Evolutionary conservation across 441 rosid species (phyloP), one percentile per base, ranked within the genome.

Genomic region (Erodium texanum): DNA sequence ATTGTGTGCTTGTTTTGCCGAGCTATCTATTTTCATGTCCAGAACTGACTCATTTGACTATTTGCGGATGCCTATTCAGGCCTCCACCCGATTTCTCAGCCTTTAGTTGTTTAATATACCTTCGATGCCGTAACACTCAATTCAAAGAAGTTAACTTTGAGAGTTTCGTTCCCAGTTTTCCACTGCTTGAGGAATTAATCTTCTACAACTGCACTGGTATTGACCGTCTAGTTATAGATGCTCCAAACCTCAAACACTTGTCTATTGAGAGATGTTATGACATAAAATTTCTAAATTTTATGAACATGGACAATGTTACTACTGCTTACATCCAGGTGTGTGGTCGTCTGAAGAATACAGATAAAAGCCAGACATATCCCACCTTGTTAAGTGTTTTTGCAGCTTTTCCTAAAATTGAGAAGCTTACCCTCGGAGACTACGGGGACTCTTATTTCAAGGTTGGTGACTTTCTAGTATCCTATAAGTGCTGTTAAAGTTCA

Each of bases 361-460:
- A 18, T 2, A 22, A 18, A 52, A 52, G 22, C 22, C 59, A 52
- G 59, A 52, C 9, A 16, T 5, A 10, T 41, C 48, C 48, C 0
- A 41, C 48, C 48, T 5, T 52, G 59, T 16, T 16, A n/a, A 16
- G 59, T 52, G 20, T 52, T 52, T n/a, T 52, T 10, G 16, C 20
- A 4, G 20, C 59, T 52, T 52, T 52, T 52, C 18, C 59, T 52
- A 52, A 52, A 52, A 52, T 52, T 52, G 59, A 18, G 59, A 18
- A 52, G 59, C 59, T 52, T 18, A 52, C 59, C 22, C 59, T 52
- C 7, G 59, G 59, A 16, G 59, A 52, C 59, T 18, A 52, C n/a
- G 59, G 59, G 59, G 59, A 52, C 59, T 52, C 59, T 5, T 52
- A 52, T 52, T 3, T 52, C 59, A 52, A 52, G 59, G 59, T 52